Evolutionary conservation across 345 rosid genomes (phyloP), one percentile per base, ranked within the genome.

Genomic region (Eucalyptus virginea): DNA sequence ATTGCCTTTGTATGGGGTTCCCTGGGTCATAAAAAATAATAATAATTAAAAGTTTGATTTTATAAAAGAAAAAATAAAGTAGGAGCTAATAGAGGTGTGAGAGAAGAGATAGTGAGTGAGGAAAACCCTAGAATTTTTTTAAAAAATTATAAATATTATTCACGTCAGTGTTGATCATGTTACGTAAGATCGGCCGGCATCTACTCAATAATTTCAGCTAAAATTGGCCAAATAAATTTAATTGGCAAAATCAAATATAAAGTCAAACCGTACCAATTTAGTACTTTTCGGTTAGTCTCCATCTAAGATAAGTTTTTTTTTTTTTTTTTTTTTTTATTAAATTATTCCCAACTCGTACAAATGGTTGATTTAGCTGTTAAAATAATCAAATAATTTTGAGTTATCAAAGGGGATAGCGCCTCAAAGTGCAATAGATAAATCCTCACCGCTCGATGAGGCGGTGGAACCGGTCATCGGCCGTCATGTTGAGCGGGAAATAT

Each of bases 91-190:
- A 21, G 26, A 52, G 26, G 58, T 52, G 58, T 52, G 58, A 21
- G 11, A 21, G 24, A 52, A 52, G 58, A 52, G 58, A 52, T 0
- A 52, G 11, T 8, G 11, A 19, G 56, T 3, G 23, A 15, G 51
- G 6, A 15, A 51, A 2, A 19, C 24, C 56, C 28, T 9, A 56
- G 62, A 11, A 9, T 23, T 23, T 56, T 21, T 21, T 4, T 8
- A 0, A 8, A 2, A 54, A 21, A 56, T 56, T 24, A 10, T 56
- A 56, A 56, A 56, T 9, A 56, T 56, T 56, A 4, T 56, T 9
- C 6, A 56, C 6, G 13, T 56, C 1, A 56, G 0, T 23, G 2
- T 2, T 5, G 3, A 24, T 56, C 1, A 23, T 56, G 0, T 24
- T 6, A 56, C 2, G 2, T 56, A 56, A 24, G 3, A 9, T n/a